Base-by-base conservation (phyloP, 345 rosid species). In the Bretschneidera sinensis region DNA sequence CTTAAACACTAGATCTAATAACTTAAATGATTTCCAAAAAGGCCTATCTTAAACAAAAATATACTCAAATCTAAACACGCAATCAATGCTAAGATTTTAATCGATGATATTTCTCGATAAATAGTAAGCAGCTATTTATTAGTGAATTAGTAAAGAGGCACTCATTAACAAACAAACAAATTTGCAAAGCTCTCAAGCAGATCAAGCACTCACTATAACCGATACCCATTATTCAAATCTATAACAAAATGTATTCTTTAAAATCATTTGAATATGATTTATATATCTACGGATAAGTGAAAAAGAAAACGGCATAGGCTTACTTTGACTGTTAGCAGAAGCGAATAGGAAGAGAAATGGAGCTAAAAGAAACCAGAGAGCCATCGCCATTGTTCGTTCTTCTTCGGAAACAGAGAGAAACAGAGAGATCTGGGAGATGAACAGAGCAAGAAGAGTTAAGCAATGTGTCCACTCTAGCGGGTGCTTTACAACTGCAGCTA, bases 271-370 rank as follows among this genome's bases (percentile, higher is more conserved):
- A n/a, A n/a, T n/a, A n/a, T n/a, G n/a, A n/a, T n/a, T n/a, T n/a
- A 9, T 21, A 14, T 17, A 56, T 19, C 21, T 34, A 16, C 20
- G 43, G 15, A 31, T 18, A 25, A 39, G n/a, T n/a, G n/a, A n/a
- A 20, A 35, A 49, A 43, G 23, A 10, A 14, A 10, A n/a, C 17
- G 17, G 4, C 50, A 39, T 63, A 47, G 18, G 33, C 74, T 79
- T 71, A 82, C 86, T 24, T 20, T 70, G 76, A 34, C 59, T 48
- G 23, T 53, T 45, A 19, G 80, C 83, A 63, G 78, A 66, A 59
- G 73, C 75, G 51, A 69, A 69, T 45, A 76, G 23, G 48, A 69
- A 69, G 24, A 79, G 66, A 21, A 76, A 54, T 5, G 66, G 54
- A 54, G 71, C 43, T 16, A 69, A 9, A 50, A 76, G 62, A 47